Evolutionary conservation across 805 yeast genomes (phyloP), one percentile per base, ranked within the genome.

Genomic region (Pichia rugopelliculosa): DNA sequence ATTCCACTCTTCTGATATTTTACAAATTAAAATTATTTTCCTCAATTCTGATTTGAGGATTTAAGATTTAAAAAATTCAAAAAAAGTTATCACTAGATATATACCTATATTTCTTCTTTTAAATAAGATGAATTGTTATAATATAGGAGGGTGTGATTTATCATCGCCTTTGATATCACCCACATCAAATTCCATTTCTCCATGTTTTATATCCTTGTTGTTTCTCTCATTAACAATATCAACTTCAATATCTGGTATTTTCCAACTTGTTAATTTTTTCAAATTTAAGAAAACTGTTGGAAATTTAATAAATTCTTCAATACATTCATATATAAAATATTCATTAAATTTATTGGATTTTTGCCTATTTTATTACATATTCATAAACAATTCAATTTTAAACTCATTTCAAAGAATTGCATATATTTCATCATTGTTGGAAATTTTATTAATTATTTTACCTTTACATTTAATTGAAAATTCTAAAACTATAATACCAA

Each of bases 381-480:
- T 46, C 44, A 18, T 49, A 45, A 20, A 40, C 34, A 41, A 44
- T 41, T 21, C 44, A 34, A 9, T 43, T 44, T 9, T 26, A 9
- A 38, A 38, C 4, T 15, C 22, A 36, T 41, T 53, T 44, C 26
- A 47, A 36, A 25, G 41, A 10, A 24, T 44, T 13, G 45, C 51
- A 5, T 63, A 56, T 41, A 30, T 44, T 3, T 15, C 50, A 1
- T 44, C 47, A 18, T 18, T 61, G 0, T 18, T 53, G 9, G 50
- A 56, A 1, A 39, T 62, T 5, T 17, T 54, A 3, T 42, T 56
- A 2, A 47, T 70, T 3, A 64, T 73, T 2, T 40, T 70, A 1
- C 79, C 80, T 0, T 56, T 77, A 12, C 75, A 74, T 38, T 46
- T 64, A 9, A 48, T 74, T 17, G 83, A 79, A 52, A 64, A 69